Evolutionary conservation across 1,139 yeast species (phyloP), one percentile per base, ranked within the genome.

Genomic region (Pichia sp.): DNA sequence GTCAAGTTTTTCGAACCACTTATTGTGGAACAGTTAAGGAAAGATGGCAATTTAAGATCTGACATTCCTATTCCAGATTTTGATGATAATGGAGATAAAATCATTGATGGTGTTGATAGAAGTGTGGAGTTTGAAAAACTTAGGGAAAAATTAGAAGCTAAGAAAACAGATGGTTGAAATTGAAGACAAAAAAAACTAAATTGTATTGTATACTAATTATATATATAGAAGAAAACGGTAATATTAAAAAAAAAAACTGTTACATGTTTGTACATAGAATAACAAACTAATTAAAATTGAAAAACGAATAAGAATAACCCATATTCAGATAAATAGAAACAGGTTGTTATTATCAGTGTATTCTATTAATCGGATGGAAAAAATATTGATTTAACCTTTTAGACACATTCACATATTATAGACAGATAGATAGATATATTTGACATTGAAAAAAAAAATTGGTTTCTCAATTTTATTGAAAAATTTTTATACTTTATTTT

Each of bases 1-100:
- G 68, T 79, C 49, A 78, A 75, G 60, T 85, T 85, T 66, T 85
- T 87, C 73, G 83, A 81, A 57, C 94, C 95, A 1, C 64, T 85
- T 34, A 74, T 85, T 5, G 73, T 85, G 35, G 92, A 84, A 50
- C 85, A 77, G 56, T 70, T 86, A 51, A 72, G 75, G 56, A 76
- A 80, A 59, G 90, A 85, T 58, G 87, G 88, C 2, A 75, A 76
- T 49, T 70, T 86, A 49, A 73, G 89, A 57, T 62, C 66, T 4
- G 89, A 82, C 57, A 72, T 83, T 34, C 70, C 70, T 25, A 67
- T 81, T 30, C 81, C 79, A 1, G 71, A 75, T 44, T 70, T 68
- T 47, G 75, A 72, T 51, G 67, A 62, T 4, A 68, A 71, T 9
- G 75, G 75, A 31, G 66, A 67, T 42, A 67, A 66, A 29, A 55